Evolutionary conservation across 129 eudicot species (phyloP).

Genomic region (Cynara cardunculus): DNA sequence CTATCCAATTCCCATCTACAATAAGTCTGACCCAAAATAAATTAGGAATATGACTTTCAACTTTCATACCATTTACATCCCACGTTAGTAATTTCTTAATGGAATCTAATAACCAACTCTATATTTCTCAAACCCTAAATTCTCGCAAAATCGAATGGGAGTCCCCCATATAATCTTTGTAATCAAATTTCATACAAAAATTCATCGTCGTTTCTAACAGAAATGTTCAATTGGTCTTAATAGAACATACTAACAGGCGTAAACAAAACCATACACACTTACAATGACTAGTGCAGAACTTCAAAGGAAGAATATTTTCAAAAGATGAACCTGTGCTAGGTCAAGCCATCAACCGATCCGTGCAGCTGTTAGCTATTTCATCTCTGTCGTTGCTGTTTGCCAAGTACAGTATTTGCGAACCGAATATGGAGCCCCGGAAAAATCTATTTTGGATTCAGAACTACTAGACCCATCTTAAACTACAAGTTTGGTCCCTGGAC

Average conservation of each 20-base stretch:
- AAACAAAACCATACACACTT: background rate
- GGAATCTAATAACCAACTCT: background rate
- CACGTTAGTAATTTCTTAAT: background rate
- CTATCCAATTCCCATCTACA: background rate
- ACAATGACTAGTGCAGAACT: background rate
- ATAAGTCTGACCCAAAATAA: background rate
- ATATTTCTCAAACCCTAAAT: background rate
- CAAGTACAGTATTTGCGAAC: background rate
- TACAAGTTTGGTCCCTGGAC: background rate
- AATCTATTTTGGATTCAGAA: background rate
- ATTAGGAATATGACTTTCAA: background rate
- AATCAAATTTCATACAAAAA: background rate
- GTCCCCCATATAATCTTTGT: background rate
- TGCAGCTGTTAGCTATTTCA: background rate
- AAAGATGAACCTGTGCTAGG: background rate
- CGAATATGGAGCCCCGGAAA: background rate
- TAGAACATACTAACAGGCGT: background rate
- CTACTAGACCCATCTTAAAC: background rate
- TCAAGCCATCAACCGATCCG: background rate
- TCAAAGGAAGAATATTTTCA: background rate
- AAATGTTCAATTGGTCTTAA: background rate
- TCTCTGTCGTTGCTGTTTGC: background rate
- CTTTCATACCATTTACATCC: background rate
- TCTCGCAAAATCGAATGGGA: background rate
- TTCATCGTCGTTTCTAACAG: background rate